phyloP scores from a whole-genome alignment of 495 filamentous ascomycete genomes.

The Haplographium delicatum region DNA sequence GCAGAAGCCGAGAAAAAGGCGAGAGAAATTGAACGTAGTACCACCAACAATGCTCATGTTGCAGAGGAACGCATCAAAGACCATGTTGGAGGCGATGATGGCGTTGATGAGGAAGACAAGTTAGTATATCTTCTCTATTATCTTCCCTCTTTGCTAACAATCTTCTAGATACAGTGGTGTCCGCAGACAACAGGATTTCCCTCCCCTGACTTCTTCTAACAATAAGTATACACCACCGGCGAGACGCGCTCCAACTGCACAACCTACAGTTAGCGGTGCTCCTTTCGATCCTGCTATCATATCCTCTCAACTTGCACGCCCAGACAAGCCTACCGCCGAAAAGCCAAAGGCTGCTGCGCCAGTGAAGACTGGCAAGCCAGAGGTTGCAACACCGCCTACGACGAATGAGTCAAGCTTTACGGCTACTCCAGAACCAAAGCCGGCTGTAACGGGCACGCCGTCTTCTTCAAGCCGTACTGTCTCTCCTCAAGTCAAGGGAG shows the following conservation, averaged over 20 bases:
- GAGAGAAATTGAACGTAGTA: conserved; percentile 76
- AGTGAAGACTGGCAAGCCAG: conserved; percentile 25
- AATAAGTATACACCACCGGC: conserved; percentile 91
- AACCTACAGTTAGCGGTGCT: conserved; percentile 64
- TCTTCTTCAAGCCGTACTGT: conserved; percentile 33
- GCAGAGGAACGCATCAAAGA: conserved; percentile 81
- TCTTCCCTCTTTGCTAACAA: conserved; percentile 26
- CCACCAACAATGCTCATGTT: conserved; percentile 68
- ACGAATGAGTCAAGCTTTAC: conserved; percentile 27
- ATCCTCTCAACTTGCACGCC: conserved; percentile 59
- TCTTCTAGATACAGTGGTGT: conserved; percentile 80
- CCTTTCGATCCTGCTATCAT: conserved; percentile 81
- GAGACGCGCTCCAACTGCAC: conserved; percentile 67
- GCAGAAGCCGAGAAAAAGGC: conserved; percentile 79
- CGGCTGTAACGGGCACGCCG: conserved; percentile 27
- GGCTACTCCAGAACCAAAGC: conserved; percentile 27
- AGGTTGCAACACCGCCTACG: conserved; percentile 26
- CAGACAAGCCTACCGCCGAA: conserved; percentile 44
- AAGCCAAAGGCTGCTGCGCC: conserved; percentile 29
- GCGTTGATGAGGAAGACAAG: conserved; percentile 87
- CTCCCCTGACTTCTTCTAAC: conserved; percentile 46
- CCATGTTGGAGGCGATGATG: conserved; percentile 50
- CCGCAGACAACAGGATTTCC: conserved; percentile 64
- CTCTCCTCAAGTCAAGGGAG: conserved; percentile 35
- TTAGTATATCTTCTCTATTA: conserved; percentile 36